These are phyloP conservation scores for Phycomyces blakesleeanus DNA, from an alignment of 192 early-diverging fungal genomes.

Conservation along the genomic window DNA sequence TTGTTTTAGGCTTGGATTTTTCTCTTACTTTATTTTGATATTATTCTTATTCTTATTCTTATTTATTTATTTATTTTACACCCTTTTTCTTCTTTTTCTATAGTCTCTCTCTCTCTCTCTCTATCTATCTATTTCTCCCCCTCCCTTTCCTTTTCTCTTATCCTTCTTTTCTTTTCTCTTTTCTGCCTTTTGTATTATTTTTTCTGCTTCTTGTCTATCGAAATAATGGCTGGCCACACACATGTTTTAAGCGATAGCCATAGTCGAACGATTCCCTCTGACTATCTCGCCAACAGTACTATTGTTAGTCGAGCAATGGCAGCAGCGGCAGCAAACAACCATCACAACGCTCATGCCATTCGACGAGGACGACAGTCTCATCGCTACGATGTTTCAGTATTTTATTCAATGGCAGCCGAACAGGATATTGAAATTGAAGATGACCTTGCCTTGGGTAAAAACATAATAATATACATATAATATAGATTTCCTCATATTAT, in stretches of 20 bases:
- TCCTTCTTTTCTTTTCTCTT: background rate
- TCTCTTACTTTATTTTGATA: constrained; percentile 10
- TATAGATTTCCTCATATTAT: no score
- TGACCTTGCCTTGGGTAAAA: constrained; percentile 84
- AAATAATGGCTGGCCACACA: background rate
- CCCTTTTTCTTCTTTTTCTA: background rate
- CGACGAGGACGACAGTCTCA: constrained; percentile 52
- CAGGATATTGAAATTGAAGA: constrained; percentile 92
- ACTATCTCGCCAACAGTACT: constrained; percentile 8
- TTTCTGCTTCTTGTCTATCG: constrained; percentile 1
- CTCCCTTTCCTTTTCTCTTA: background rate
- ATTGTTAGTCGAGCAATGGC: constrained; percentile 33
- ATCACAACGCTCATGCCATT: constrained; percentile 13
- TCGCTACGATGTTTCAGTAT: constrained; percentile 66
- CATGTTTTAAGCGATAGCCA: background rate
- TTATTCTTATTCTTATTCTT: constrained; percentile 7
- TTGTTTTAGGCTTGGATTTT: background rate
- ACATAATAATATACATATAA: no score
- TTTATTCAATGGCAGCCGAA: constrained; percentile 84
- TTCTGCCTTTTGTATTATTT: constrained; percentile 4
- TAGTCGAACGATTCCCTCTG: background rate
- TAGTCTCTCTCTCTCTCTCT: background rate
- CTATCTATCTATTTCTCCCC: background rate
- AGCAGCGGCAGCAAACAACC: constrained; percentile 32
- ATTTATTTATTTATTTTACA: background rate